A percentile compares a stretch with the other conserved stretches of the same genome.
phyloP scores from a whole-genome alignment of 352 stramenopile species.

The Phytophthora crassamura region DNA sequence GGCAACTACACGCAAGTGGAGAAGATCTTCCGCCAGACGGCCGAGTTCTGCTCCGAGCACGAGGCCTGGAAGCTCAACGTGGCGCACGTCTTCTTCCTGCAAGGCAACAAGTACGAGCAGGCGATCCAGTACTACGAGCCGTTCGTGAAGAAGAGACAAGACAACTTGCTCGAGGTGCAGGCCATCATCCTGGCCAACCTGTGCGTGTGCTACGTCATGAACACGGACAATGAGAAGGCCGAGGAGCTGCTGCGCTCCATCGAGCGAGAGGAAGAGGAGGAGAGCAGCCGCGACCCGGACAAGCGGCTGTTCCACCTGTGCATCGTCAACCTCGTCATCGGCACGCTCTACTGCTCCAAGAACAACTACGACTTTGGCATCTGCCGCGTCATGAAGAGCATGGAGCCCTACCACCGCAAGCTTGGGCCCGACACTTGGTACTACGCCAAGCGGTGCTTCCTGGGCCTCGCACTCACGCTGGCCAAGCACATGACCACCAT shows the following conservation, averaged over 20 bases:
- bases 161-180: conserved; percentile 94
- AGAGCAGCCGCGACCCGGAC: conserved; percentile 88
- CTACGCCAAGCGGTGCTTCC: conserved; percentile 96
- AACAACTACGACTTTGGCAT: conserved; percentile 98
- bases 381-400: conserved; percentile 94
- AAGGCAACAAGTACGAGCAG: conserved; percentile 91
- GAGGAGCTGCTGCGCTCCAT: conserved; percentile 96
- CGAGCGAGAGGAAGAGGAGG: conserved; percentile 94
- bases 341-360: conserved; percentile 98
- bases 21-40: conserved; percentile 94
- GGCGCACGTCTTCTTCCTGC: conserved; percentile 96
- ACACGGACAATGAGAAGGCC: conserved; percentile 96
- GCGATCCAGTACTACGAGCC: conserved; percentile 95
- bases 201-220: conserved; percentile 98
- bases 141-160: conserved; percentile 94
- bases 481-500: conserved; percentile 97
- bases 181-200: conserved; percentile 98
- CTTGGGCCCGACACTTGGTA: conserved; percentile 96
- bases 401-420: conserved; percentile 97
- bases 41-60: conserved; percentile 96
- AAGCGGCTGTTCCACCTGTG: conserved; percentile 95
- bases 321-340: conserved; percentile 98
- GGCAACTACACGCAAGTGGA: conserved; percentile 97
- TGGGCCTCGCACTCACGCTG: conserved; percentile 93
- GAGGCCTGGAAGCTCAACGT: conserved; percentile 97